These are phyloP conservation scores for Boehmeria nivea DNA, from an alignment of 306 rosid species.

Conservation along the genomic window DNA sequence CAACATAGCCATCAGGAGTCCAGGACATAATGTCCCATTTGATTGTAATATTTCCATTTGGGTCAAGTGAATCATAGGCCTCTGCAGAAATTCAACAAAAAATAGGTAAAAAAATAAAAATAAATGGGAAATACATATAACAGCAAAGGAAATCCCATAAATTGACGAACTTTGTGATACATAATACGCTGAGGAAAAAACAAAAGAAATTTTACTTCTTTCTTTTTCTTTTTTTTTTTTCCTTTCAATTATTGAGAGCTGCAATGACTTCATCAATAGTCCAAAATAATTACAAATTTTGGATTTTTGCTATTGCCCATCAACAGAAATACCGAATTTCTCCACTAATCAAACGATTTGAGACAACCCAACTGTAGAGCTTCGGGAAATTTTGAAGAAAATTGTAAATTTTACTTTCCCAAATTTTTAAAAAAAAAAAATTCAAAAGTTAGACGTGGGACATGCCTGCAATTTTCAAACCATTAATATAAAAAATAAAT, in stretches of 20 bases:
- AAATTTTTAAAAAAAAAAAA: background rate
- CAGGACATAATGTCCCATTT: slow-evolving; percentile 72
- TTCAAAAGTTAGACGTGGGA: background rate
- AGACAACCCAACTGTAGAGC: background rate
- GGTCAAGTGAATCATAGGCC: slow-evolving; percentile 85
- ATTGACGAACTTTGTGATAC: background rate
- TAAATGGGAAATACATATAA: background rate
- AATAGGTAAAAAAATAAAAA: slow-evolving; percentile 5
- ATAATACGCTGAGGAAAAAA: background rate
- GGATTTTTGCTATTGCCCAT: background rate
- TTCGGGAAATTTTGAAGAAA: background rate
- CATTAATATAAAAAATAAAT: background rate
- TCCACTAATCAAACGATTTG: too few relatives aligned
- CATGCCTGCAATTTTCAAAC: background rate
- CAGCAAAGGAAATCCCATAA: too few relatives aligned
- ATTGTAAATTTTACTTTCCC: background rate
- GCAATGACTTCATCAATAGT: background rate
- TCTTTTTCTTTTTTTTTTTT: too few relatives aligned
- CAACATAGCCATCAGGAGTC: slow-evolving; percentile 75
- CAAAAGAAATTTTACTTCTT: too few relatives aligned
- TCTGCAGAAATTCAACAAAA: slow-evolving; percentile 60
- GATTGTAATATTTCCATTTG: slow-evolving; percentile 68
- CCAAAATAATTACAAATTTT: slow-evolving; percentile 12
- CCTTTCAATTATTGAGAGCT: too few relatives aligned
- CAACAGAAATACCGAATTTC: background rate